Evolutionary conservation across 345 rosid genomes (phyloP).

Genomic region (Bruguiera gymnorhiza): DNA sequence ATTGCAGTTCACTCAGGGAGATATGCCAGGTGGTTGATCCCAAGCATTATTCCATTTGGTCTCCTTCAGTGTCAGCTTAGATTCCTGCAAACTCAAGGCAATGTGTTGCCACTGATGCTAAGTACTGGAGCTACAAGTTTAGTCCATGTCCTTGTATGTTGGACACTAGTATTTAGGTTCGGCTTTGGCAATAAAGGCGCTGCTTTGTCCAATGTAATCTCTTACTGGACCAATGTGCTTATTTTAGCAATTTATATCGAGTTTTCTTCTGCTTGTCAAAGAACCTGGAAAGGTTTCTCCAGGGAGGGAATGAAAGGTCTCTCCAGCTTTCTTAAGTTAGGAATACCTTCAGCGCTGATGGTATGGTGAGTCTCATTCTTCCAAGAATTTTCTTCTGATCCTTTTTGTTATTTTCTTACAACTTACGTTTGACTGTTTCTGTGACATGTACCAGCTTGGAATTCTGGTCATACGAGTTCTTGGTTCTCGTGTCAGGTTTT

Average conservation of each 20-base stretch:
- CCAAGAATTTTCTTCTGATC: background rate
- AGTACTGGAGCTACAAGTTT: slow-evolving; percentile 23
- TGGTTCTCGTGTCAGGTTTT: slow-evolving; percentile 34
- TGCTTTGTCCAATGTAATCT: slow-evolving; percentile 30
- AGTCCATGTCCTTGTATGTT: slow-evolving; percentile 33
- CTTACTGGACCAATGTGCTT: slow-evolving; percentile 38
- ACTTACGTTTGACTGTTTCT: background rate
- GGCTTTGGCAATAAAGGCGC: slow-evolving; percentile 36
- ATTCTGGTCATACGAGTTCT: slow-evolving; percentile 32
- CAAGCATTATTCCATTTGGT: slow-evolving; percentile 33
- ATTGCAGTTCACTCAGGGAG: slow-evolving; percentile 22
- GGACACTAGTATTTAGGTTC: slow-evolving; percentile 23
- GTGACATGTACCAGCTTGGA: slow-evolving; percentile 30
- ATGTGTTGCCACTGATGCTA: slow-evolving; percentile 18
- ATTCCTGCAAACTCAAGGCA: slow-evolving; percentile 34
- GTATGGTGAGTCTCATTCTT: slow-evolving; percentile 25
- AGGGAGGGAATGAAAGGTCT: slow-evolving; percentile 23
- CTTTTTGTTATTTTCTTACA: background rate
- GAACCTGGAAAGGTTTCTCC: slow-evolving; percentile 39
- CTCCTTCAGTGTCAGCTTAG: slow-evolving; percentile 36
- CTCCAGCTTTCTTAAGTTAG: slow-evolving; percentile 24
- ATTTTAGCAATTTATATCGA: slow-evolving; percentile 30
- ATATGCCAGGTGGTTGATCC: slow-evolving; percentile 32
- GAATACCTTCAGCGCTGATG: slow-evolving; percentile 40
- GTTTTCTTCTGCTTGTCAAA: slow-evolving; percentile 27